Evolutionary conservation across 176 grass and related monocot species (phyloP).

Genomic region (Aechmea fasciata): DNA sequence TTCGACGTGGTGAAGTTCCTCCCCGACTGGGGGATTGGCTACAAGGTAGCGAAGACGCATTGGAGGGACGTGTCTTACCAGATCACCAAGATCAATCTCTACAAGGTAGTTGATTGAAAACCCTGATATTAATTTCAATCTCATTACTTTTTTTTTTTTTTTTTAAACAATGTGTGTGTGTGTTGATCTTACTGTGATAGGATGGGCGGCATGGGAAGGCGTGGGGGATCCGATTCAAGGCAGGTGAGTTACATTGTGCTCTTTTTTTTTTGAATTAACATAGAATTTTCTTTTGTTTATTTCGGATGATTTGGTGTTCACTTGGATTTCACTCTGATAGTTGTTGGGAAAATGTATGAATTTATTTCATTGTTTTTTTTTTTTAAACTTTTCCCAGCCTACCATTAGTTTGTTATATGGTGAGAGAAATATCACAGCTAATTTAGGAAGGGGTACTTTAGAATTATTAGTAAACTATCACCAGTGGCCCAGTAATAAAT

Average conservation of each 20-base stretch:
- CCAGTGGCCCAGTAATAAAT: too few relatives aligned
- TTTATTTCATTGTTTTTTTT: too few relatives aligned
- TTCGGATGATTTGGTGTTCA: too few relatives aligned
- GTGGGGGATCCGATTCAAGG: slow-evolving; percentile 83
- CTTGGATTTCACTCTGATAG: too few relatives aligned
- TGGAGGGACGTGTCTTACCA: slow-evolving; percentile 89
- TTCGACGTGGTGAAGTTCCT: slow-evolving; percentile 90
- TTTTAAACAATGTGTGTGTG: background rate
- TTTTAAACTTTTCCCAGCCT: too few relatives aligned
- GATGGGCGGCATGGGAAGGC: slow-evolving; percentile 89
- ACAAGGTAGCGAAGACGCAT: slow-evolving; percentile 80
- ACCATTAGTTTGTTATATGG: too few relatives aligned
- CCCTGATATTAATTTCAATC: background rate
- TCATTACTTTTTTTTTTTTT: background rate
- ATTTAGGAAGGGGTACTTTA: too few relatives aligned
- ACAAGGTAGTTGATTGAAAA: slow-evolving; percentile 36
- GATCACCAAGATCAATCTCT: slow-evolving; percentile 95
- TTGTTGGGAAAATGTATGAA: too few relatives aligned
- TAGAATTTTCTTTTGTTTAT: too few relatives aligned
- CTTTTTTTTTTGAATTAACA: background rate
- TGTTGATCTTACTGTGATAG: slow-evolving; percentile 18
- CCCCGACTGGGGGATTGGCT: slow-evolving; percentile 70
- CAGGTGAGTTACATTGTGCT: slow-evolving; percentile 31
- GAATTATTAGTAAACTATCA: too few relatives aligned
- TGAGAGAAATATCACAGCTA: too few relatives aligned